Evolutionary conservation across 148 eudicot species (phyloP), one percentile per base, ranked within the genome.

Genomic region (Vaccinium myrtillus): DNA sequence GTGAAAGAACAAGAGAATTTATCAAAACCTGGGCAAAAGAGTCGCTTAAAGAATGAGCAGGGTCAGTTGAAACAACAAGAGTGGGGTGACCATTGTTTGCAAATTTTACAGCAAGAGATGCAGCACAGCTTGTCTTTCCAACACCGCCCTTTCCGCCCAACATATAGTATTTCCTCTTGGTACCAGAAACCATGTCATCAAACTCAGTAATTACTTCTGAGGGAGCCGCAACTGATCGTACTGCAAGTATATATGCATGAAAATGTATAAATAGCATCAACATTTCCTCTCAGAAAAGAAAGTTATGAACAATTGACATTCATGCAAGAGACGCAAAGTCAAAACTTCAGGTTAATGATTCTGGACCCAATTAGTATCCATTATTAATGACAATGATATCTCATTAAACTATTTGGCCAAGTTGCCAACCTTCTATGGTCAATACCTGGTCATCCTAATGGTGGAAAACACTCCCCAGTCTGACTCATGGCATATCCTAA

Each of bases 51-150:
- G 99, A 96, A 93, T 96, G 99, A 53, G 98, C 99, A 82, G 99
- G 99, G 87, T 96, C 99, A 61, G 99, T 96, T 82, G 99, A 96
- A 88, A 96, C 99, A 83, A 96, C 98, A 77, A 96, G 88, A 83
- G 99, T 96, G 36, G 99, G 99, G 87, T 96, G 99, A 36, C 99
- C 99, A 90, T 92, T 96, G 81, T 93, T 96, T 54, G 99, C 99
- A 89, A 96, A 96, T 86, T 96, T 96, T 46, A 96, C 99, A 59
- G 99, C 99, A 85, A 96, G 93, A 50, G 99, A 96, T 12, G 99
- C 98, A 79, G 99, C 99, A 86, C 99, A 96, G 83, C 99, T 96
- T 23, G 99, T 96, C 86, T 96, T 96, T 23, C 99, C 99, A 86
- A 96, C 99, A 74, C 99, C 99, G 59, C 99, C 99, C 81, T 96